phyloP scores from a whole-genome alignment of 1,284 basidiomycete species.

The Irpex sp. region DNA sequence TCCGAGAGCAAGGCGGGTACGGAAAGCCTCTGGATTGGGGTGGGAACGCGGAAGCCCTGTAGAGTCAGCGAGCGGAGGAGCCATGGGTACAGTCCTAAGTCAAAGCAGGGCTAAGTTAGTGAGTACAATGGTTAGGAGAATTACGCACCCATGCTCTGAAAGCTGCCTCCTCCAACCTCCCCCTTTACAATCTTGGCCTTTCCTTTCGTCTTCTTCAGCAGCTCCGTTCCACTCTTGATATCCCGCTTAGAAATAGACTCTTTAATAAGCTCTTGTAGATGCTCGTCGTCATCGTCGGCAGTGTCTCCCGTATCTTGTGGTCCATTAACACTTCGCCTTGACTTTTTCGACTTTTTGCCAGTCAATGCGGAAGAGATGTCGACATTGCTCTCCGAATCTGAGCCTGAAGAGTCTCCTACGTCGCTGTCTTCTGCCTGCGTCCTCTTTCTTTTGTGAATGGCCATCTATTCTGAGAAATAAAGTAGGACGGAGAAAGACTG shows the following conservation, averaged over 20 bases:
- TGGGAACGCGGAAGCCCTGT: conserved; percentile 94
- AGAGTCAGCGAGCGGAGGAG: conserved; percentile 82
- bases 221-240: conserved; percentile 61
- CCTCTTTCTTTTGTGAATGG: conserved; percentile 10
- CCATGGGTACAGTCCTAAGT: conserved; percentile 73
- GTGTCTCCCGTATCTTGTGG: conserved; percentile 14
- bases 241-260: conserved; percentile 62
- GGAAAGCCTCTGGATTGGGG: conserved; percentile 91
- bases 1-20: conserved; percentile 82
- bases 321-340: background rate
- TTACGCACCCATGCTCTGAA: conserved; percentile 79
- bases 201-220: conserved; percentile 66
- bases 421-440: background rate
- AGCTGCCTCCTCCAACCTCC: conserved; percentile 78
- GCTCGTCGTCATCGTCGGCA: conserved; percentile 45
- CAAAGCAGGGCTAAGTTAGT: background rate
- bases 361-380: conserved; percentile 17
- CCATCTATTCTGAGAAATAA: conserved; percentile 1
- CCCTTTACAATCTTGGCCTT: conserved; percentile 62
- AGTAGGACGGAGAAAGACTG: background rate
- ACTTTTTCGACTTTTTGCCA: conserved; percentile 8
- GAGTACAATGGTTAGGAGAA: background rate
- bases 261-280: conserved; percentile 54
- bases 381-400: conserved; percentile 3
- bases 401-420: background rate